A percentile compares a stretch with the other conserved stretches of the same genome.
Conservation (phyloP, 495 filamentous ascomycete genomes). For the Hypoxylon trugodes region DNA sequence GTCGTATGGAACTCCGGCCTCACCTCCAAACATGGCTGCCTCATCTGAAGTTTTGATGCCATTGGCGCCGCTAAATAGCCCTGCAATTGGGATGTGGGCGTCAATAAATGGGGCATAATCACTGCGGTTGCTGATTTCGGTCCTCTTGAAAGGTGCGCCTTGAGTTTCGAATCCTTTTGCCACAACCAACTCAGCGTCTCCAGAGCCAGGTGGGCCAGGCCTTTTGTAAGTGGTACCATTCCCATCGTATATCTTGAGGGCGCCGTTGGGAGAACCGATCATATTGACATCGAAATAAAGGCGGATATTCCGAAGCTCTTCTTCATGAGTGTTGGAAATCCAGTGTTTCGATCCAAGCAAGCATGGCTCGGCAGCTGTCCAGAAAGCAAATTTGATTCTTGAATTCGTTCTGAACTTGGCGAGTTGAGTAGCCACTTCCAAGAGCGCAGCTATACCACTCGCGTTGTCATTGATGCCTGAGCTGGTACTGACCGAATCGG, state of each 20-base stretch:
- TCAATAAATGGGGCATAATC: constrained; percentile 44
- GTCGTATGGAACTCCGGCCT: constrained; percentile 23
- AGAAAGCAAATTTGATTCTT: constrained; percentile 68
- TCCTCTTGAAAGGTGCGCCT: constrained; percentile 45
- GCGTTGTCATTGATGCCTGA: constrained; percentile 73
- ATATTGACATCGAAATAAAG: constrained; percentile 74
- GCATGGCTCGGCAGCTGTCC: constrained; percentile 64
- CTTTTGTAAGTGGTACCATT: constrained; percentile 61
- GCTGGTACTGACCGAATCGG: constrained; percentile 63
- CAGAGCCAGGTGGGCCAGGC: constrained; percentile 63
- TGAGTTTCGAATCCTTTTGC: constrained; percentile 54
- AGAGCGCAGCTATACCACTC: constrained; percentile 63
- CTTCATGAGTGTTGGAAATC: constrained; percentile 50
- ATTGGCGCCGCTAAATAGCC: constrained; percentile 56
- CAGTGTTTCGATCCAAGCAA: constrained; percentile 65
- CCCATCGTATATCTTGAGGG: constrained; percentile 67
- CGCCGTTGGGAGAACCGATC: constrained; percentile 70
- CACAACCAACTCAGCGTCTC: constrained; percentile 61
- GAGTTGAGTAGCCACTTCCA: constrained; percentile 65
- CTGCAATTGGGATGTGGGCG: constrained; percentile 33
- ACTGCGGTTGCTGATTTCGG: constrained; percentile 44
- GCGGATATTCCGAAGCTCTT: constrained; percentile 59
- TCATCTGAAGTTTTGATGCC: constrained; percentile 49
- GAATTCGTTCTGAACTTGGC: constrained; percentile 62
- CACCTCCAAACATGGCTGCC: constrained; percentile 36